phyloP scores from a whole-genome alignment of 2,329 filamentous ascomycete genomes.

The Parastagonospora nodorum region DNA sequence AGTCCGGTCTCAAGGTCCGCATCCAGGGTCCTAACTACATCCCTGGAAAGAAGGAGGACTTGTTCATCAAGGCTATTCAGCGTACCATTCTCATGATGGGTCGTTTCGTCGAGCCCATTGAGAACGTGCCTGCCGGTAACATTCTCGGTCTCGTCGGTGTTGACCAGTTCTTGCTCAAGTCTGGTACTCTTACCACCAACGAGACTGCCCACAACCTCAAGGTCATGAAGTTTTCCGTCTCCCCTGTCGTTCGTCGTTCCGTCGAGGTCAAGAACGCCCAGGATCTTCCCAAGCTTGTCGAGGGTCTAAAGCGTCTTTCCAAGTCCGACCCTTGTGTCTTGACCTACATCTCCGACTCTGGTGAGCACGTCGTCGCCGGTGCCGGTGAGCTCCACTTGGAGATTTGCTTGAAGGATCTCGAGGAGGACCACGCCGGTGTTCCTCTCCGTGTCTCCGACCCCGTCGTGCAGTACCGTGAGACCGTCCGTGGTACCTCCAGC shows the following conservation, averaged over 20 bases:
- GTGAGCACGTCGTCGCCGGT: constrained; percentile 99
- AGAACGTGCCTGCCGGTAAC: constrained; percentile 99
- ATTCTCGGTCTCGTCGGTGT: constrained; percentile 99
- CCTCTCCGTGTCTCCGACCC: constrained; percentile 97
- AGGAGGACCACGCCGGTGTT: constrained; percentile 98
- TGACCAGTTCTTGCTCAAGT: constrained; percentile 99
- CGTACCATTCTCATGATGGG: constrained; percentile 99
- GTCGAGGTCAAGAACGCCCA: constrained; percentile 99
- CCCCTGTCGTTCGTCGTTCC: constrained; percentile 96
- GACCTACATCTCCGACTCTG: constrained; percentile 84
- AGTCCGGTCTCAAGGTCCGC: constrained; percentile 98
- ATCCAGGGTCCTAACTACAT: constrained; percentile 99
- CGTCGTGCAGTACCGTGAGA: constrained; percentile 98
- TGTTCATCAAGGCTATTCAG: constrained; percentile 99
- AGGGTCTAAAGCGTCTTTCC: constrained; percentile 99
- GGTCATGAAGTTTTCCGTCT: constrained; percentile 99
- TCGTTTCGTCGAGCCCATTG: constrained; percentile 97
- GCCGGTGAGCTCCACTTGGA: constrained; percentile 99
- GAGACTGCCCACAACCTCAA: constrained; percentile 99
- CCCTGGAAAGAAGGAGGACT: constrained; percentile 97
- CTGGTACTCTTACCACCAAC: constrained; percentile 96
- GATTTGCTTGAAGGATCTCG: constrained; percentile 99
- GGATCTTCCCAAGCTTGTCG: constrained; percentile 98
- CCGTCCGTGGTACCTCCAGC: constrained; percentile 80
- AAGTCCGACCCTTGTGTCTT: constrained; percentile 99